Evolutionary conservation across 202 grass and related monocot species (phyloP).

Genomic region (Zoysia matrella): DNA sequence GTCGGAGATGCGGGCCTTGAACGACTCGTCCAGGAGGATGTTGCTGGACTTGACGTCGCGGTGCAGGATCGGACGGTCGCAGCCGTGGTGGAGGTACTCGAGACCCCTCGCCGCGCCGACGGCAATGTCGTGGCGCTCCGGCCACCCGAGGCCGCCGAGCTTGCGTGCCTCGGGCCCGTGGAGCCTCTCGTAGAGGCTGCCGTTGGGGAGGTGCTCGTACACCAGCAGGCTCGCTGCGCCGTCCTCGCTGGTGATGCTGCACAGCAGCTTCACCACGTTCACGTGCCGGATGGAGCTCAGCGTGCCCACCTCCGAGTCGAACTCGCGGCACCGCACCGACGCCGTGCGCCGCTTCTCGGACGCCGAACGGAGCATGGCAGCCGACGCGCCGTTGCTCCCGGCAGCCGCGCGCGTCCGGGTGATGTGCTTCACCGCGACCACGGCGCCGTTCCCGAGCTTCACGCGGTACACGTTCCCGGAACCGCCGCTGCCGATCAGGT

Average conservation of each 20-base stretch:
- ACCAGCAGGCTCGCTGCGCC: slow-evolving; percentile 76
- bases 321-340: slow-evolving; percentile 65
- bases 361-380: slow-evolving; percentile 39
- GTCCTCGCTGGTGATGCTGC: slow-evolving; percentile 77
- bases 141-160: slow-evolving; percentile 54
- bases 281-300: slow-evolving; percentile 81
- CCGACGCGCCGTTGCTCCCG: neutral
- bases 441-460: slow-evolving; percentile 53
- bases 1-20: slow-evolving; percentile 84
- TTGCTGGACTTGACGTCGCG: slow-evolving; percentile 95
- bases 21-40: slow-evolving; percentile 58
- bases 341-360: slow-evolving; percentile 22
- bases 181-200: slow-evolving; percentile 70
- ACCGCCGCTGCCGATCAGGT: slow-evolving; percentile 64
- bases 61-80: slow-evolving; percentile 77
- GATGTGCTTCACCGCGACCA: slow-evolving; percentile 89
- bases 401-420: slow-evolving; percentile 5
- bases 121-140: slow-evolving; percentile 66
- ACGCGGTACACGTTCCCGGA: slow-evolving; percentile 68
- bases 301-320: slow-evolving; percentile 87
- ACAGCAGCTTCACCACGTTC: slow-evolving; percentile 90
- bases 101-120: neutral
- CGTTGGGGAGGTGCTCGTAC: slow-evolving; percentile 92
- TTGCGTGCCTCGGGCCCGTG: slow-evolving; percentile 43
- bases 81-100: slow-evolving; percentile 44